Conservation (phyloP, 2,329 filamentous ascomycete genomes). For the Stachybotrys elegans region DNA sequence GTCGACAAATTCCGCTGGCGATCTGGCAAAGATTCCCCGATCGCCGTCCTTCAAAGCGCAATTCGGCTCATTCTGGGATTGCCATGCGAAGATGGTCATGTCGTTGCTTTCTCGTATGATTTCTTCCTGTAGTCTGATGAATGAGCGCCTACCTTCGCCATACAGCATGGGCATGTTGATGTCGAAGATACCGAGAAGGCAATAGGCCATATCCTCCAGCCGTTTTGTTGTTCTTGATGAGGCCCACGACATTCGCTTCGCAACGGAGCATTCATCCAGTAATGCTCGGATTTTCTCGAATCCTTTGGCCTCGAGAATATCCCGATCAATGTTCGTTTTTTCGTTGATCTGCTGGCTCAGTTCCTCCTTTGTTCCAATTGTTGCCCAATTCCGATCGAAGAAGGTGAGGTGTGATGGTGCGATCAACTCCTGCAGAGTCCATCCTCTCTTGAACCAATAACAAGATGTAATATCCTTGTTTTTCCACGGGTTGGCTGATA, state of each 20-base stretch:
- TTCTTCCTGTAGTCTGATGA: conserved; percentile 18
- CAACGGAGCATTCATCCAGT: neutral
- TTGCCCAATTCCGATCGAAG: neutral
- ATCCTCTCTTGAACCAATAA: conserved; percentile 1
- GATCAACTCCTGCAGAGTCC: conserved; percentile 1
- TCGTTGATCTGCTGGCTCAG: neutral
- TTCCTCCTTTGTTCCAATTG: neutral
- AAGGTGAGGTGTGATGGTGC: neutral
- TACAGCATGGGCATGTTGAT: conserved; percentile 7
- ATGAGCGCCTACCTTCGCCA: conserved; percentile 19
- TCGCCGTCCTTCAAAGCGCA: neutral
- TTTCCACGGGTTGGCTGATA: neutral
- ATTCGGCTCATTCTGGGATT: neutral
- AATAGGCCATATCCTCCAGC: conserved; percentile 1
- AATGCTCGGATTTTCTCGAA: neutral
- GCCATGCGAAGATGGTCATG: conserved; percentile 13
- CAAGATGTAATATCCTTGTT: neutral
- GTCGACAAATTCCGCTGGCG: neutral
- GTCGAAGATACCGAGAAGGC: neutral
- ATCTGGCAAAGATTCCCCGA: neutral
- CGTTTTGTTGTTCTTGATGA: neutral
- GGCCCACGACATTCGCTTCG: conserved; percentile 1
- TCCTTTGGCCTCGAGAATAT: neutral
- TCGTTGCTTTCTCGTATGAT: conserved; percentile 11
- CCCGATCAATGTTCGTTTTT: neutral